Conservation (phyloP, 306 rosid genomes). For the Quercus parvula region DNA sequence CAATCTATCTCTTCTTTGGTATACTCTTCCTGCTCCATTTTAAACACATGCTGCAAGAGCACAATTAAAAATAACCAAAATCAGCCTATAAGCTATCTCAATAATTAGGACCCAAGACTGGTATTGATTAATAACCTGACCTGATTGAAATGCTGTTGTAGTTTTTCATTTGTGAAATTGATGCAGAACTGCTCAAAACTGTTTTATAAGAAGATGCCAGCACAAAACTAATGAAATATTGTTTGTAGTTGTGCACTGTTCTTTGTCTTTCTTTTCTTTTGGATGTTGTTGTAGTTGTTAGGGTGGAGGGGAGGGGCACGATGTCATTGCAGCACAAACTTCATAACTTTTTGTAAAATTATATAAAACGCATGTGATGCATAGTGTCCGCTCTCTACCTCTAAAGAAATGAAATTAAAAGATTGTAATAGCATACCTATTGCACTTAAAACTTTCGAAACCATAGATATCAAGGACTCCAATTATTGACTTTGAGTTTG, state of each 20-base stretch:
- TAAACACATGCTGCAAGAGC: constrained; percentile 84
- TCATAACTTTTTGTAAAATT: no score
- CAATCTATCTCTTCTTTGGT: constrained; percentile 90
- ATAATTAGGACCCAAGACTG: constrained; percentile 3
- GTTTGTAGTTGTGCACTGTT: neutral
- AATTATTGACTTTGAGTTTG: constrained; percentile 81
- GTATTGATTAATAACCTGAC: constrained; percentile 28
- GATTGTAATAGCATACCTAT: constrained; percentile 54
- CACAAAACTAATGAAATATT: neutral
- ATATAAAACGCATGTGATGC: no score
- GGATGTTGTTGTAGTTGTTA: no score
- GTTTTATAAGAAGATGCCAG: neutral
- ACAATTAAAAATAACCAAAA: constrained; percentile 9
- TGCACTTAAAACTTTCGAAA: constrained; percentile 93
- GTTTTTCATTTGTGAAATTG: constrained; percentile 95
- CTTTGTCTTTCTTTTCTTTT: neutral
- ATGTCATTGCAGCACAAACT: no score
- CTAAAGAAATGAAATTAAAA: no score
- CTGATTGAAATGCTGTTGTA: constrained; percentile 99
- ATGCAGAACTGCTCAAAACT: constrained; percentile 99
- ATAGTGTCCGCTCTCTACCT: no score
- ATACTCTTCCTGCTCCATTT: constrained; percentile 99
- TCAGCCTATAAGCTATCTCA: constrained; percentile 12
- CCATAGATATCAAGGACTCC: constrained; percentile 99
- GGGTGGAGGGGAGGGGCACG: no score